Evolutionary conservation across 2,329 filamentous ascomycete genomes (phyloP).

Genomic region (Aschersonia sp.): DNA sequence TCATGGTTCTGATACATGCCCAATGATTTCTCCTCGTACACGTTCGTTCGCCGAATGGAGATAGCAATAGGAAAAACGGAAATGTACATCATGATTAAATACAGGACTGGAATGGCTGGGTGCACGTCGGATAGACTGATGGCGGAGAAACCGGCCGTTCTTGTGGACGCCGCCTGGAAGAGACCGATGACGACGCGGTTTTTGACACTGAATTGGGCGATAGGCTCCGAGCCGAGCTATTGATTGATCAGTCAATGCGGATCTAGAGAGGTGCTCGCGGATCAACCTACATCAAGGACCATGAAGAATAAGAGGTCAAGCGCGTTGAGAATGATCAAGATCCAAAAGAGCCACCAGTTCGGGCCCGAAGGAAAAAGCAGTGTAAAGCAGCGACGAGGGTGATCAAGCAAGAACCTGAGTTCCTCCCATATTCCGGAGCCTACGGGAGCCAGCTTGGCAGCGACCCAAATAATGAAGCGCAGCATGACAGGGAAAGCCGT

Average conservation of each 20-base stretch:
- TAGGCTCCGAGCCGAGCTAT: conserved; percentile 55
- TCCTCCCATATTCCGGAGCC: conserved; percentile 74
- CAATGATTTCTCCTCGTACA: conserved; percentile 83
- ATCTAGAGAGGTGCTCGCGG: background rate
- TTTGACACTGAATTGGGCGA: conserved; percentile 54
- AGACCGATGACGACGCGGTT: conserved; percentile 71
- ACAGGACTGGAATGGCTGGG: conserved; percentile 83
- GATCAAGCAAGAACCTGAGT: conserved; percentile 77
- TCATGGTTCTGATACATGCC: conserved; percentile 49
- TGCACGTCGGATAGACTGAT: conserved; percentile 68
- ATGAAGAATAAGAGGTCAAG: conserved; percentile 85
- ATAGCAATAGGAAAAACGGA: conserved; percentile 95
- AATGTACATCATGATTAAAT: conserved; percentile 99
- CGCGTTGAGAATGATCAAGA: conserved; percentile 68
- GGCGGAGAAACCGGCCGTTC: conserved; percentile 80
- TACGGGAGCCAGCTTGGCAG: conserved; percentile 50
- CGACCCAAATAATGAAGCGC: conserved; percentile 78
- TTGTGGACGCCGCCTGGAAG: conserved; percentile 79
- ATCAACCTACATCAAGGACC: conserved; percentile 60
- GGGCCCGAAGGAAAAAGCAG: conserved; percentile 79
- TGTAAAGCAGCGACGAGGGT: conserved; percentile 92
- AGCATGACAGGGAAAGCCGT: conserved; percentile 93
- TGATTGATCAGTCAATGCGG: conserved; percentile 3
- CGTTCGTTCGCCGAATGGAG: conserved; percentile 83
- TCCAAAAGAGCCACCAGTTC: conserved; percentile 91